These are phyloP conservation scores for Kluyveromyces nonfermentans DNA, from an alignment of 805 yeast species.

Conservation along the genomic window DNA sequence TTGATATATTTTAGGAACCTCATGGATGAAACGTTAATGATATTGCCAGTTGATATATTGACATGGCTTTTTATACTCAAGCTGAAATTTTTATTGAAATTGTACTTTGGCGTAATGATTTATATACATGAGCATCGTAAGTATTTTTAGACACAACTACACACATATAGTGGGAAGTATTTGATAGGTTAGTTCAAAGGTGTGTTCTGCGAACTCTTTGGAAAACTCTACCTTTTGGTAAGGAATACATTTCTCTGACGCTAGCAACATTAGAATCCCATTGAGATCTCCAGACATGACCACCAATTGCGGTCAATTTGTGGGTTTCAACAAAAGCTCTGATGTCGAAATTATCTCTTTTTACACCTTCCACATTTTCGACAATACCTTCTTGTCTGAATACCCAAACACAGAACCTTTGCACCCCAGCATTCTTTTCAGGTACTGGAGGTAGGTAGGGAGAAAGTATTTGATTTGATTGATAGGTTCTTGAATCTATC, in stretches of 20 bases:
- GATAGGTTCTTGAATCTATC: slow-evolving; percentile 33
- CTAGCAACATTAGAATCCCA: slow-evolving; percentile 68
- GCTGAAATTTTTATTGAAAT: not conserved
- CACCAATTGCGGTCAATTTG: slow-evolving; percentile 72
- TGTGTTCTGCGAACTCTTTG: slow-evolving; percentile 40
- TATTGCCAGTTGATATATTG: too few relatives aligned
- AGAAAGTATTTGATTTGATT: slow-evolving; percentile 37
- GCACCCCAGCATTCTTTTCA: slow-evolving; percentile 76
- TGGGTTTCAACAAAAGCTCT: slow-evolving; percentile 52
- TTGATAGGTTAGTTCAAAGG: not conserved
- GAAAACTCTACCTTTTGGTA: slow-evolving; percentile 69
- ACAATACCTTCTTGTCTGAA: slow-evolving; percentile 50
- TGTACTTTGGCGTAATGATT: slow-evolving; percentile 1
- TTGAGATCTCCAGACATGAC: slow-evolving; percentile 79
- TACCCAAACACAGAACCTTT: slow-evolving; percentile 85
- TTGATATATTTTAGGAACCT: not conserved
- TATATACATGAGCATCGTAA: slow-evolving; percentile 1
- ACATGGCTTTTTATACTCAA: not conserved
- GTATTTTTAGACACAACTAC: not conserved
- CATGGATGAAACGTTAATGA: not conserved
- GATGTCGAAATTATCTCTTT: slow-evolving; percentile 55
- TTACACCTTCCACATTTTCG: slow-evolving; percentile 11
- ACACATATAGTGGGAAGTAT: not conserved
- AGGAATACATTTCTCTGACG: slow-evolving; percentile 64
- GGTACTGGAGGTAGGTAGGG: slow-evolving; percentile 78